Evolutionary conservation across 164 flowering plant genomes (phyloP), one percentile per base, ranked within the genome.

Genomic region (Magnolia officinalis): DNA sequence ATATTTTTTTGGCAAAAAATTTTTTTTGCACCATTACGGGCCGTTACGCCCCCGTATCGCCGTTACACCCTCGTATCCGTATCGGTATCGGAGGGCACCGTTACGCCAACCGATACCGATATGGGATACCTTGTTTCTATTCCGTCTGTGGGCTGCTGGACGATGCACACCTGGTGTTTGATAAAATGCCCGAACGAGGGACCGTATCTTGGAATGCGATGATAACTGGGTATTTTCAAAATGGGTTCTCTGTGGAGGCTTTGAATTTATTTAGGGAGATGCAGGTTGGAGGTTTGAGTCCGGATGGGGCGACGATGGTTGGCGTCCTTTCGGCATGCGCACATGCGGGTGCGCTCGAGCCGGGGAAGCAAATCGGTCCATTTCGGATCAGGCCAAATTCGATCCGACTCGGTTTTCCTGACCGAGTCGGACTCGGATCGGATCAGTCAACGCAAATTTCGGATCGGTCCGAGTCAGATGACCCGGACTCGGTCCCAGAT

Each of bases 291-390:
- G 74, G 77, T 63, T 85, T 74, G 19, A 72, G 77, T 66, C 93
- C 92, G 3, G 89, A 90, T 80, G 89, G 85, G 58, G 52, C 89
- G 8, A 89, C 91, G 4, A 85, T 89, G 50, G 86, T 86, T 18
- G 75, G 86, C 55, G 69, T 90, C 8, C 75, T 92, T 37, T 87
- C 83, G 69, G 93, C 89, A 18, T 92, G 97, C 73, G 77, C 77
- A 10, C 77, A 78, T 50, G 74, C 71, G 5, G 81, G 74, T 24
- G 74, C 77, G 4, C 67, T 74, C 21, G 77, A 78, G 50, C 70
- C 24, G 18, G 74, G 74, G 70, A 78, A 74, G 74, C 29, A 26
- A 26, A 26, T 69, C 65, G 74, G 67, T 71, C 52, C 77, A 78
- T 70, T 26, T 26, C 2, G 2, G 29, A 26, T 26, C 29, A 26